Percentiles rank a stretch among this genome's conserved stretches.
Evolutionary conservation across 495 filamentous ascomycete genomes (phyloP).

Genomic region (Achaetomiella virescens): DNA sequence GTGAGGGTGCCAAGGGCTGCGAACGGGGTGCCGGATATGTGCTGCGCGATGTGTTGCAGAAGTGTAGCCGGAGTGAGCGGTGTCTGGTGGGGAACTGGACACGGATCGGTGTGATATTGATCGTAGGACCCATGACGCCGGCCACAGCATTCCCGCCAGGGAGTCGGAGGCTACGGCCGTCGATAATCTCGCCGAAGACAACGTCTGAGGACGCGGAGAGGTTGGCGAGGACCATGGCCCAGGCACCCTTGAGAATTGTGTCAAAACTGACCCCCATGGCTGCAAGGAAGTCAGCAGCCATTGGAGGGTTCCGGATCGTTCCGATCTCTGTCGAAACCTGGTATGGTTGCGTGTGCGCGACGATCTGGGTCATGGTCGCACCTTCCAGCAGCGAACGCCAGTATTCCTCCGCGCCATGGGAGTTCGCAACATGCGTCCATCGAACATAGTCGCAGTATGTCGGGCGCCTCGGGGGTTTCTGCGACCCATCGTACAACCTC

Average conservation of each 20-base stretch:
- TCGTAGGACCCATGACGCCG: constrained; percentile 39
- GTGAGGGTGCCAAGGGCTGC: constrained; percentile 39
- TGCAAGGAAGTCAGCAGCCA: constrained; percentile 29
- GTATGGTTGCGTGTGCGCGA: constrained; percentile 35
- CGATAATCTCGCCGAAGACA: constrained; percentile 44
- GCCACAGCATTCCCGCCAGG: constrained; percentile 30
- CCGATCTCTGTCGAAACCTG: constrained; percentile 28
- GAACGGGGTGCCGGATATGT: constrained; percentile 34
- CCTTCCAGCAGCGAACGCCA: constrained; percentile 40
- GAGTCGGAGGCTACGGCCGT: constrained; percentile 41
- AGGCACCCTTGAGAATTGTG: constrained; percentile 41
- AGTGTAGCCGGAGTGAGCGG: constrained; percentile 36
- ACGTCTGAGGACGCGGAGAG: constrained; percentile 40
- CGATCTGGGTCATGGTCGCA: constrained; percentile 37
- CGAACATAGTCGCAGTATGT: constrained; percentile 41
- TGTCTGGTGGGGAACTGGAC: constrained; percentile 38
- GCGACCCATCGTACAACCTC: constrained; percentile 34
- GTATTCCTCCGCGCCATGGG: constrained; percentile 34
- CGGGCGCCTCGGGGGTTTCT: constrained; percentile 29
- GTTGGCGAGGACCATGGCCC: constrained; percentile 44
- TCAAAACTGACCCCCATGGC: constrained; percentile 33
- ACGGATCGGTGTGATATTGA: constrained; percentile 41
- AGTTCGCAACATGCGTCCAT: constrained; percentile 28
- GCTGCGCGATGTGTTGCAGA: constrained; percentile 35
- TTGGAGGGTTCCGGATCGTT: constrained; percentile 32